Evolutionary conservation across 371 early-diverging fungal genomes (phyloP), one percentile per base, ranked within the genome.

Genomic region (Syncephalis plumigaleata): DNA sequence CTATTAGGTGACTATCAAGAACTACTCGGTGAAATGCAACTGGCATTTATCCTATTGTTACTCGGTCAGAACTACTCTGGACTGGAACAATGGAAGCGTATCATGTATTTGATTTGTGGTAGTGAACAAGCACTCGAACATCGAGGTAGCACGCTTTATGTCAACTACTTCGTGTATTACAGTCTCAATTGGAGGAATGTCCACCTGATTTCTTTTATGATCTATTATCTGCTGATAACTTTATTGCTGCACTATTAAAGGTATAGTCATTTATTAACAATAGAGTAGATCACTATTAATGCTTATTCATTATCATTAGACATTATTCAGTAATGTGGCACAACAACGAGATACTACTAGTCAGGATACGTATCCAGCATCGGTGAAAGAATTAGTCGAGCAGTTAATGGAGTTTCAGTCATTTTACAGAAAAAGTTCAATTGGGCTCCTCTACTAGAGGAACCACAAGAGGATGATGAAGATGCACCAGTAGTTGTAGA

Each of bases 61-160:
- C 67, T 86, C 36, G 91, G 80, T 1, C 83, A 90, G 47, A 81
- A 86, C 46, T 88, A 77, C 50, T 76, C 84, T 2, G 89, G 87
- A 0, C 77, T 90, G 42, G 79, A 87, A 51, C 88, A 87, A 62
- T 92, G 90, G 90, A 92, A 90, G 47, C 61, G 68, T 21, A 48
- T 88, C 2, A 65, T 87, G 3, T 73, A 79, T 9, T 45, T 91
- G n/a, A 45, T 87, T 7, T 80, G 81, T 51, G 62, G 62, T 9
- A 74, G 80, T 37, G 45, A 54, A 2, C 81, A 87, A n/a, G 63
- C 70, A 7, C 51, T 87, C 3, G 48, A 51, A 22, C 56, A 68
- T 31, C 4, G 4, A 11, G 31, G 31, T 5, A 52, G 53, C 8
- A 58, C 66, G 9, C 46, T 46, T 8, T 18, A 79, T 21, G 76